Conservation (phyloP, 805 yeast genomes). For the Danielia oregonensis region DNA sequence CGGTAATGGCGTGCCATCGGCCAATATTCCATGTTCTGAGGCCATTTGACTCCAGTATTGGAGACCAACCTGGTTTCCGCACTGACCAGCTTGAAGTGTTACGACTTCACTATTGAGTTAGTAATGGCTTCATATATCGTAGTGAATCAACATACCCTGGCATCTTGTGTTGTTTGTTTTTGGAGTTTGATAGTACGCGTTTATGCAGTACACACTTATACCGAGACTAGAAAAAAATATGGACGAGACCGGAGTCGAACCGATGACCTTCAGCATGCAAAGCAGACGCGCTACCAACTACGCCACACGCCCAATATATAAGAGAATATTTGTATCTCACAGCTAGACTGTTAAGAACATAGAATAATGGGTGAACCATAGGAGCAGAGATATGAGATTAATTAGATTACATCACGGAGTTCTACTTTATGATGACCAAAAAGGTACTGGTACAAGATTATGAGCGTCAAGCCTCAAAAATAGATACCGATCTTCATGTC, state of each 20-base stretch:
- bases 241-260: slow-evolving; percentile 79
- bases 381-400: too few species aligned
- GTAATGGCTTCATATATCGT: too few species aligned
- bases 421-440: too few species aligned
- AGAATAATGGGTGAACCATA: too few species aligned
- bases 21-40: slow-evolving; percentile 76
- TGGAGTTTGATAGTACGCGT: too few species aligned
- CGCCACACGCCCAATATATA: slow-evolving; percentile 75
- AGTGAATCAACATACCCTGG: slow-evolving; percentile 28
- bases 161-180: slow-evolving; percentile 10
- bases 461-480: too few species aligned
- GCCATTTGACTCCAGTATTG: slow-evolving; percentile 91
- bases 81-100: slow-evolving; percentile 81
- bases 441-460: too few species aligned
- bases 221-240: slow-evolving; percentile 17
- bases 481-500: too few species aligned
- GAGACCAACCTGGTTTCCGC: slow-evolving; percentile 94
- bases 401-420: too few species aligned
- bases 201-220: slow-evolving; percentile 4
- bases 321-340: too few species aligned
- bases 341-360: too few species aligned
- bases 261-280: slow-evolving; percentile 75
- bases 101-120: slow-evolving; percentile 67
- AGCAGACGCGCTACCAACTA: slow-evolving; percentile 81
- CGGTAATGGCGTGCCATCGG: slow-evolving; percentile 54